Evolutionary conservation across 192 early-diverging fungal genomes (phyloP).

Genomic region (Dissophora globulifera): DNA sequence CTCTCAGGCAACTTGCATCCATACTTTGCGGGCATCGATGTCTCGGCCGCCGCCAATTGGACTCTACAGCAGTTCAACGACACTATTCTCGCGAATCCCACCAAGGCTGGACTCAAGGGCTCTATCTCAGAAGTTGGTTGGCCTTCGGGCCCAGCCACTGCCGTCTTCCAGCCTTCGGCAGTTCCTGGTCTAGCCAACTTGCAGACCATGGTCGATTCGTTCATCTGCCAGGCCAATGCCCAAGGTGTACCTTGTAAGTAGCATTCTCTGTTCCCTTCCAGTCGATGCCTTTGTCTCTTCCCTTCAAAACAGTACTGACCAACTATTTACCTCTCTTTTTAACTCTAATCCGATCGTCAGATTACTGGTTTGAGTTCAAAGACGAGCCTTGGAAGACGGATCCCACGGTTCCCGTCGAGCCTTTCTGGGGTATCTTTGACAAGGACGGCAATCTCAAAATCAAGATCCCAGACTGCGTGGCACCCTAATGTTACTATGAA

Average conservation of each 20-base stretch:
- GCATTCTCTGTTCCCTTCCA: neutral
- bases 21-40: conserved; percentile 67
- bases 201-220: conserved; percentile 44
- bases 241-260: conserved; percentile 38
- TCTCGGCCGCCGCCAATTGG: conserved; percentile 60
- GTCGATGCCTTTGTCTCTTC: too few species aligned
- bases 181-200: conserved; percentile 45
- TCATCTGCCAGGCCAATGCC: conserved; percentile 48
- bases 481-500: conserved; percentile 25
- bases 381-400: conserved; percentile 58
- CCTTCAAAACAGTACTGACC: too few species aligned
- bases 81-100: conserved; percentile 53
- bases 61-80: conserved; percentile 61
- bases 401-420: conserved; percentile 33
- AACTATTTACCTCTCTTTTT: neutral
- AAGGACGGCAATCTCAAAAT: conserved; percentile 47
- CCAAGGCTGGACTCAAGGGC: conserved; percentile 52
- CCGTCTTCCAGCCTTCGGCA: conserved; percentile 12
- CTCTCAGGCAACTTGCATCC: conserved; percentile 72
- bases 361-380: conserved; percentile 58
- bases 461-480: conserved; percentile 44
- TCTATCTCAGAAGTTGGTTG: conserved; percentile 77
- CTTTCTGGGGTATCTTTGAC: conserved; percentile 54
- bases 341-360: too few species aligned
- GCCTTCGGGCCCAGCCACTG: conserved; percentile 57